Percentiles rank a stretch among this genome's conserved stretches.
Evolutionary conservation across 352 stramenopile species (phyloP).

Genomic region (Paralagenidium karlingii): DNA sequence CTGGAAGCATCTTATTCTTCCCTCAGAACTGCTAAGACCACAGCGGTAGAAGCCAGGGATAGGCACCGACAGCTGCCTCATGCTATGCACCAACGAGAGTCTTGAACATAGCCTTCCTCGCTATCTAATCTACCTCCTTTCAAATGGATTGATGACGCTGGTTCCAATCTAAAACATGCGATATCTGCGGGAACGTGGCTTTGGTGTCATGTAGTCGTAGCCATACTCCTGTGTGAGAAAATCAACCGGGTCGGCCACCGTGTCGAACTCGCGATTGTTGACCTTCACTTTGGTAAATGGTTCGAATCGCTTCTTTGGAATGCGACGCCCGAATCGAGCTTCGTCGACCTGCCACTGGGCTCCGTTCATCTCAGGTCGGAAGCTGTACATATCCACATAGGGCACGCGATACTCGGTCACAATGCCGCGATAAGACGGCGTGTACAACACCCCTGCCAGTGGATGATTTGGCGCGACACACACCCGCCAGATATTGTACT

Average conservation of each 20-base stretch:
- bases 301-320: slow-evolving; percentile 8
- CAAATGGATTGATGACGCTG: too few relatives aligned
- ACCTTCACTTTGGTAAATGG: slow-evolving; percentile 14
- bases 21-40: too few relatives aligned
- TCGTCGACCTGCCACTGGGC: slow-evolving; percentile 7
- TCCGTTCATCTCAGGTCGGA: slow-evolving; percentile 10
- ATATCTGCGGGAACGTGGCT: too few relatives aligned
- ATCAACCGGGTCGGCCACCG: slow-evolving; percentile 17
- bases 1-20: too few relatives aligned
- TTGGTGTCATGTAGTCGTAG: slow-evolving; percentile 14
- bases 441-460: slow-evolving; percentile 18
- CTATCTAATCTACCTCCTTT: too few relatives aligned
- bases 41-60: too few relatives aligned
- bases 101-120: too few relatives aligned
- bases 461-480: slow-evolving; percentile 26
- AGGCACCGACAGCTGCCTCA: too few relatives aligned
- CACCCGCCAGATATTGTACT: slow-evolving; percentile 19
- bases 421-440: slow-evolving; percentile 3
- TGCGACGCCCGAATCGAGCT: slow-evolving; percentile 1
- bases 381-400: slow-evolving; percentile 33
- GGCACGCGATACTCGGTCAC: slow-evolving; percentile 7
- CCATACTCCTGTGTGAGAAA: slow-evolving; percentile 18
- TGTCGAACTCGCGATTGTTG: slow-evolving; percentile 19
- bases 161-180: too few relatives aligned
- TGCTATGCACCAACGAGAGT: too few relatives aligned